phyloP scores from a whole-genome alignment of 495 filamentous ascomycete species.

The Hypoxylon fragiforme region DNA sequence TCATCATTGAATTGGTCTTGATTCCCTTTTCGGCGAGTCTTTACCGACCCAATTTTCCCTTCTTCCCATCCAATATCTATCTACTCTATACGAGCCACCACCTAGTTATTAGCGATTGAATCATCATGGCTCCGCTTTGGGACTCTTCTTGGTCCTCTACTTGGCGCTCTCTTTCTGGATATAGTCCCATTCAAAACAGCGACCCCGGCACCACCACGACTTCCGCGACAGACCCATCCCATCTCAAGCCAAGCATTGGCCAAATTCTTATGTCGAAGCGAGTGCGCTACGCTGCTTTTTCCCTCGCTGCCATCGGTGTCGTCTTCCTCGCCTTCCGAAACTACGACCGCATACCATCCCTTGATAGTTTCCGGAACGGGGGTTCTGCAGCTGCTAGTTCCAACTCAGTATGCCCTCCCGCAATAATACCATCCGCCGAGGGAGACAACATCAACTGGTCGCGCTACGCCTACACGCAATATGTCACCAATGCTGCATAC shows the following conservation, averaged over 20 bases:
- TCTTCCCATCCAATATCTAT: no score
- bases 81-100: conserved; percentile 4
- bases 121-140: conserved; percentile 38
- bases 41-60: conserved; percentile 12
- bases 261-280: conserved; percentile 39
- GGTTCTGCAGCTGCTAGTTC: conserved; percentile 5
- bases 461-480: conserved; percentile 69
- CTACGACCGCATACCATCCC: conserved; percentile 36
- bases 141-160: conserved; percentile 36
- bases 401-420: conserved; percentile 35
- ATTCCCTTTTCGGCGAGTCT: conserved; percentile 24
- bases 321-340: conserved; percentile 39
- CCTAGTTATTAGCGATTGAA: background rate
- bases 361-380: conserved; percentile 30
- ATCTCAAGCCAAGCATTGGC: conserved; percentile 38
- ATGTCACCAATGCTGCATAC: conserved; percentile 68
- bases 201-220: conserved; percentile 20
- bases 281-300: conserved; percentile 33
- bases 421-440: conserved; percentile 33
- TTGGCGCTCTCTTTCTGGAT: conserved; percentile 33
- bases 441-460: conserved; percentile 56
- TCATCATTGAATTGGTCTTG: conserved; percentile 20
- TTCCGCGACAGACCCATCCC: conserved; percentile 23
- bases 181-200: conserved; percentile 29
- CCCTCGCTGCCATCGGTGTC: conserved; percentile 28